Conservation (phyloP, 2,329 filamentous ascomycete species). For the Harringtonia aguacate region DNA sequence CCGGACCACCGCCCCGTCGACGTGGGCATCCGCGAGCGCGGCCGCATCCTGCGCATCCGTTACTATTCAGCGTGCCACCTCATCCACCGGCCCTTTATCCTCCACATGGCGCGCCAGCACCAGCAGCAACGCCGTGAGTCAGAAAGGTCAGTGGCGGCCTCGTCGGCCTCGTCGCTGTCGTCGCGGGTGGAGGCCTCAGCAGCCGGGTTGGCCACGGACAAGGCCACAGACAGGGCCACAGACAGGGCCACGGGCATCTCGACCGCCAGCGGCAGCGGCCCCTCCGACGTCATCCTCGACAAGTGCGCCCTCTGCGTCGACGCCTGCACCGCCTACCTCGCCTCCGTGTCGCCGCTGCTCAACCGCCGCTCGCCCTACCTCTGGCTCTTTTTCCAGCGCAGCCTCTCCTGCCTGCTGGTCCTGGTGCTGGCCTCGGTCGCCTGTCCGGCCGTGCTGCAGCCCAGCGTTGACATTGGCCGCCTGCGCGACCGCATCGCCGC, state of each 20-base stretch:
- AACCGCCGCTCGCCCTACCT: constrained; percentile 25
- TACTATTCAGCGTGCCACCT: constrained; percentile 64
- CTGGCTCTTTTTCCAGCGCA: constrained; percentile 24
- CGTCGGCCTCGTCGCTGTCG: no score
- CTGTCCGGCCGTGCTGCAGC: no score
- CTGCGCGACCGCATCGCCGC: no score
- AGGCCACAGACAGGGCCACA: no score
- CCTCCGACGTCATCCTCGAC: constrained; percentile 18
- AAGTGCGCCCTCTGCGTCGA: constrained; percentile 23
- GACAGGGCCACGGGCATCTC: no score
- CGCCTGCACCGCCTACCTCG: constrained; percentile 23
- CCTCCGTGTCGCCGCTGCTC: constrained; percentile 23
- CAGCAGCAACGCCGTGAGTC: no score
- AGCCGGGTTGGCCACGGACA: constrained; percentile 14
- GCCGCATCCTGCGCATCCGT: constrained; percentile 55
- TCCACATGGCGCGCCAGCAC: constrained; percentile 14
- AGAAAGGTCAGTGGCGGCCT: neutral
- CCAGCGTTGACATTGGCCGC: no score
- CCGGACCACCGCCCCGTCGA: neutral
- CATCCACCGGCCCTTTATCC: constrained; percentile 52
- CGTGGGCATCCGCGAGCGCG: constrained; percentile 36
- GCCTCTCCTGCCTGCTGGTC: constrained; percentile 22
- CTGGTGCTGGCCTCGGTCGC: constrained; percentile 20
- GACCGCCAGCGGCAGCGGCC: constrained; percentile 7
- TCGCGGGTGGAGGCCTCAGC: constrained; percentile 2